phyloP scores from a whole-genome alignment of 2,329 filamentous ascomycete species.

The Byssochlamys sp. region DNA sequence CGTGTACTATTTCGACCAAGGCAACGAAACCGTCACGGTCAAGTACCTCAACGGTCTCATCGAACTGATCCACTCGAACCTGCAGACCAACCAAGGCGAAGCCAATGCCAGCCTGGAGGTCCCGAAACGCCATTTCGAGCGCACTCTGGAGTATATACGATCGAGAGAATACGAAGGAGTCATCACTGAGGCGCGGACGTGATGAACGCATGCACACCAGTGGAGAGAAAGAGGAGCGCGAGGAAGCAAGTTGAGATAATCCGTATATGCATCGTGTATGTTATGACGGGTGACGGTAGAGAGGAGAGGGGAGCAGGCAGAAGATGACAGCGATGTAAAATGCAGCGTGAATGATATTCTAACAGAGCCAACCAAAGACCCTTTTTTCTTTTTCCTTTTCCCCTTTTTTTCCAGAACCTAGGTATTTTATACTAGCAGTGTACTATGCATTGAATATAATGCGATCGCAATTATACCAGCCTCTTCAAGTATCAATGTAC shows the following conservation, averaged over 20 bases:
- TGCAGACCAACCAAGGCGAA: constrained; percentile 64
- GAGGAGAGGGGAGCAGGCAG: neutral
- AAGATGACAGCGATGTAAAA: neutral
- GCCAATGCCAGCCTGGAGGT: constrained; percentile 68
- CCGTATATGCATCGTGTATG: neutral
- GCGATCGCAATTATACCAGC: neutral
- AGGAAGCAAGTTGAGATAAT: neutral
- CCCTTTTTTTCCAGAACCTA: neutral
- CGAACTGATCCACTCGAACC: constrained; percentile 93
- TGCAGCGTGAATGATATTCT: neutral
- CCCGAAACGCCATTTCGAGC: constrained; percentile 85
- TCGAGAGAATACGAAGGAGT: constrained; percentile 89
- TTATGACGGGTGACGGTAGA: neutral
- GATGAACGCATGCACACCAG: neutral
- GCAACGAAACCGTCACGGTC: constrained; percentile 94
- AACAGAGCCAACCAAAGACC: neutral
- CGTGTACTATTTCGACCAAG: constrained; percentile 98
- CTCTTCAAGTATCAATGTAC: neutral
- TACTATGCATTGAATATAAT: neutral
- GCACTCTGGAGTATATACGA: constrained; percentile 87
- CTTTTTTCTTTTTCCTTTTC: neutral
- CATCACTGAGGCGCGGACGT: constrained; percentile 55
- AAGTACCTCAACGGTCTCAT: constrained; percentile 98
- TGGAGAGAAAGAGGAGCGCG: neutral
- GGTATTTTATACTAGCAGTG: neutral